Base-by-base conservation (phyloP, 192 early-diverging fungal species). In the Coemansia erecta region DNA sequence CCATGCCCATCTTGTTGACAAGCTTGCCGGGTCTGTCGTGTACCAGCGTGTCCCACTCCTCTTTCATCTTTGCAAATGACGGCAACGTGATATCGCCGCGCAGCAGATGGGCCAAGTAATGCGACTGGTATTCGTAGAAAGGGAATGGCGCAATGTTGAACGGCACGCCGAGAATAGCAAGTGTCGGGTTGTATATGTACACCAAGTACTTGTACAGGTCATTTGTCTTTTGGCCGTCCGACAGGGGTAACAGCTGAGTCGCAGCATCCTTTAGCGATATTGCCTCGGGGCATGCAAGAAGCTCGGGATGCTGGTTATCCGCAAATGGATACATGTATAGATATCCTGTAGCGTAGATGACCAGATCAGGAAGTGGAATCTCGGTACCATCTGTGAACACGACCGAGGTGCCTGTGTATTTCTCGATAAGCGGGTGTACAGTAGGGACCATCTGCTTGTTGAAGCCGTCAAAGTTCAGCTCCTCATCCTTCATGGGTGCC, bases 291-390 rank as follows among this genome's bases (percentile, higher is more conserved):
- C 33, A 53, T 15, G 14, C 57, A 17, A 33, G 28, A 4, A 33
- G 6, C 33, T 50, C 24, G 6, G 46, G 53, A 33, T 67, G 51
- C 8, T 19, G 24, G 45, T 56, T 46, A 11, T 55, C 43, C 1
- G 87, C 44, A 56, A 90, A 91, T 23, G 88, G 88, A 61, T 75
- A 85, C 2, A 64, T 65, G 33, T 80, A 86, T 0, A 81, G 54
- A 58, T 87, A 91, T 0, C 89, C 89, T 0, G 89, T 91, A 21
- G 85, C 88, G 48, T 80, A 84, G 0, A 91, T 69, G 18, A 91
- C 67, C 10, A 33, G 35, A 53, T 88, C 83, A 0, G 82, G 53
- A 1, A 78, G 50, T 10, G 49, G 50, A 0, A 83, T 54, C 4
- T 11, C 0, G 0, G 73, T 66, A 19, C 69, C 74, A 42, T 78